Evolutionary conservation across 1,284 basidiomycete species (phyloP), one percentile per base, ranked within the genome.

Genomic region (Rhizoctonia solani): DNA sequence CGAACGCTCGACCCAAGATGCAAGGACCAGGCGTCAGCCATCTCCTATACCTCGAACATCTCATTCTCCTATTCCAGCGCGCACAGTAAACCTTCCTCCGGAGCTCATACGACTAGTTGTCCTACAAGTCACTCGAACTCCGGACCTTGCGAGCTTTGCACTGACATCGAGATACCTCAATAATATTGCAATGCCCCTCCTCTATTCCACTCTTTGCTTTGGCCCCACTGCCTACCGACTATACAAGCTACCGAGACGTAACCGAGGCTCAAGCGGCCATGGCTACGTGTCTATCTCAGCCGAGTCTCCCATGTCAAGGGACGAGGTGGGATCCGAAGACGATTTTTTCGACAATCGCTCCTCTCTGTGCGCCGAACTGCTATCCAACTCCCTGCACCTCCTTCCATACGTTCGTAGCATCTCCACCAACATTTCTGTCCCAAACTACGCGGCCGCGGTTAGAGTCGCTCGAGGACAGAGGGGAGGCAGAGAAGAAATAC

Each of bases 341-440:
- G 54, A 54, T 50, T 53, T 27, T 54, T 65, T 65, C 49, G 61
- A 65, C 41, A 65, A 65, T 41, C 49, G 61, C 23, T 65, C 61
- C n/a, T 65, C 61, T 23, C 34, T 65, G 21, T 65, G 61, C 46
- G 61, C 61, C 50, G 61, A 65, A 50, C 53, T 50, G 39, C 61
- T 65, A 32, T 37, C 50, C 3, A 41, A 30, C 14, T 21, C 34
- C 5, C 49, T 50, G 9, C 61, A 54, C 32, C 61, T 65, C 29
- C 61, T 65, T 34, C n/a, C 34, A 21, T 39, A 53, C 41, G 41
- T 29, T 54, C 61, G 61, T 19, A 32, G 47, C 1, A 49, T 65
- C 27, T 65, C 34, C 9, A 54, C 61, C 34, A 52, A 65, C 39
- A 49, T 65, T 46, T 44, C 61, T 8, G 61, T 65, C 23, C 49